Conservation (phyloP, 371 early-diverging fungal species). For the Rhizopus microsporus region DNA sequence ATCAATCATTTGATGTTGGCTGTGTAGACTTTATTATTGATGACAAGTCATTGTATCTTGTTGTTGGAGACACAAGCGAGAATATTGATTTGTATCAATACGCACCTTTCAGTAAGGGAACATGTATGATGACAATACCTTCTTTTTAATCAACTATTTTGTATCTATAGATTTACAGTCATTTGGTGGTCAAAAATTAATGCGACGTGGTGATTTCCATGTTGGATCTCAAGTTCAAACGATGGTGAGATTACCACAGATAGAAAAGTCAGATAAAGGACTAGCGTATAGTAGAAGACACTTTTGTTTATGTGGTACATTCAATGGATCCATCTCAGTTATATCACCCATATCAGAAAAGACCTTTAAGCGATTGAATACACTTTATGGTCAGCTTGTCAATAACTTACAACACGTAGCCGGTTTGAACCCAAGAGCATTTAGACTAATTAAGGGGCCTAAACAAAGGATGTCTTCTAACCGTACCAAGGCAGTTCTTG, state of each 20-base stretch:
- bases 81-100: constrained; percentile 85
- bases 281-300: constrained; percentile 40
- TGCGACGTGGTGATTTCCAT: constrained; percentile 90
- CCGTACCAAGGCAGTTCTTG: constrained; percentile 74
- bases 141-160: neutral
- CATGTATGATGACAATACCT: neutral
- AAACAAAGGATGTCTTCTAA: constrained; percentile 67
- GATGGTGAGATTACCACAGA: constrained; percentile 62
- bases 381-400: constrained; percentile 78
- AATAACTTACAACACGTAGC: constrained; percentile 81
- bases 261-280: constrained; percentile 31
- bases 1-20: constrained; percentile 71
- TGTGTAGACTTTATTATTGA: constrained; percentile 78
- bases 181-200: constrained; percentile 83
- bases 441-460: constrained; percentile 52
- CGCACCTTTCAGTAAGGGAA: constrained; percentile 79
- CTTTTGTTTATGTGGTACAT: constrained; percentile 57
- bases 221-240: constrained; percentile 73
- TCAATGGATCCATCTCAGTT: constrained; percentile 71
- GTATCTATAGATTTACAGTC: constrained; percentile 75
- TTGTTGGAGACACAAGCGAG: constrained; percentile 83
- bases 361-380: constrained; percentile 82
- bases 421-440: constrained; percentile 93
- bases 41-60: constrained; percentile 70
- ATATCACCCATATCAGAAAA: constrained; percentile 89